phyloP scores from a whole-genome alignment of 352 stramenopile genomes.

The Thalassiosira gravida region DNA sequence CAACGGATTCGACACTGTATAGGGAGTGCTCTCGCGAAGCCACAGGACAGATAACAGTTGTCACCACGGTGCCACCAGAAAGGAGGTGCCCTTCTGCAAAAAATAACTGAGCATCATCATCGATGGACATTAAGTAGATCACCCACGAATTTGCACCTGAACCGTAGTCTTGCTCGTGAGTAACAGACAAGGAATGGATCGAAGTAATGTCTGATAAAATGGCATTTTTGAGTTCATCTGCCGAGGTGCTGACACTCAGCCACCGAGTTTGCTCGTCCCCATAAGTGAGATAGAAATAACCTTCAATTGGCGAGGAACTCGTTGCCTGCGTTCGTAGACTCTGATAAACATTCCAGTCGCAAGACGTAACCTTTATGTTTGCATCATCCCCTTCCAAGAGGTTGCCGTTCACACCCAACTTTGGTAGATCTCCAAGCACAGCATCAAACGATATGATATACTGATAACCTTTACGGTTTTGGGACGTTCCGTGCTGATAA shows the following conservation, averaged over 20 bases:
- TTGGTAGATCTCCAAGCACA: conserved; percentile 85
- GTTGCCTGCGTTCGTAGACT: conserved; percentile 43
- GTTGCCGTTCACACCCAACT: conserved; percentile 75
- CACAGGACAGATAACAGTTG: conserved; percentile 36
- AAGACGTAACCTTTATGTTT: conserved; percentile 86
- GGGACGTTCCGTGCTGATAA: conserved; percentile 87
- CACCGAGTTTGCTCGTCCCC: conserved; percentile 84
- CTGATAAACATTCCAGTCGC: conserved; percentile 88
- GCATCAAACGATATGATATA: conserved; percentile 91
- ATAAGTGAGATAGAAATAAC: conserved; percentile 89
- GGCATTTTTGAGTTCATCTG: conserved; percentile 63
- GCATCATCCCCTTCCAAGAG: conserved; percentile 68
- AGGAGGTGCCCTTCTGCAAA: conserved; percentile 78
- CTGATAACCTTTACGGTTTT: conserved; percentile 74
- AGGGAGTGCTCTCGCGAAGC: conserved; percentile 30
- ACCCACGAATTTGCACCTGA: conserved; percentile 77
- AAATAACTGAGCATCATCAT: conserved; percentile 76
- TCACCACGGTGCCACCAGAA: conserved; percentile 36
- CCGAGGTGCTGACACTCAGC: conserved; percentile 84
- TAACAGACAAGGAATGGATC: conserved; percentile 87
- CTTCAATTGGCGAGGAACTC: conserved; percentile 71
- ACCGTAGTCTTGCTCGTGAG: conserved; percentile 77
- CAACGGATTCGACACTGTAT: conserved; percentile 50
- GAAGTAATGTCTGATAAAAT: conserved; percentile 86
- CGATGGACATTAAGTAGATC: conserved; percentile 90